phyloP scores from a whole-genome alignment of 495 filamentous ascomycete species.

The Neurospora intermedia region DNA sequence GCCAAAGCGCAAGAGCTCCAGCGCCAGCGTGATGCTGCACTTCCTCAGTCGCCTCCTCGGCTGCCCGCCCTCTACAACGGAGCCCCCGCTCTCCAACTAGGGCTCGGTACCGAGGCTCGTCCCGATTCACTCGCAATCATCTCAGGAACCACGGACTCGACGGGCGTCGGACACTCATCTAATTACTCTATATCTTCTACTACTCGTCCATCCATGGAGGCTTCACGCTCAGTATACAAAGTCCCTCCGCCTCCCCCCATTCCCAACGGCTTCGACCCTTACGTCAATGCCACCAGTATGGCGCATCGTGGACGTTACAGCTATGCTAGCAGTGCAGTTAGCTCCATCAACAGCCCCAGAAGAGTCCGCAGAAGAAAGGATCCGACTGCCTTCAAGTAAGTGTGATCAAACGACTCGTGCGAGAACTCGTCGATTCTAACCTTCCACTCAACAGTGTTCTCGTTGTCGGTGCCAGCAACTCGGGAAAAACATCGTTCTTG shows the following conservation, averaged over 20 bases:
- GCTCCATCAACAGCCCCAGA: slow-evolving; percentile 88
- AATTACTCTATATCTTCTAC: slow-evolving; percentile 15
- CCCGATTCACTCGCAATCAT: slow-evolving; percentile 56
- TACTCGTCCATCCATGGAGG: slow-evolving; percentile 36
- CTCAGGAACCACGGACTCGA: slow-evolving; percentile 28
- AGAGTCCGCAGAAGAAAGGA: slow-evolving; percentile 90
- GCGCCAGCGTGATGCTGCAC: slow-evolving; percentile 53
- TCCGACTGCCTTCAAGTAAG: slow-evolving; percentile 97
- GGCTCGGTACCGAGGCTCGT: slow-evolving; percentile 54
- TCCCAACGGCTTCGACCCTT: slow-evolving; percentile 55
- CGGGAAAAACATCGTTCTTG: slow-evolving; percentile 93
- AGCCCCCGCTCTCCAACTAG: slow-evolving; percentile 48
- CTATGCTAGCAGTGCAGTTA: slow-evolving; percentile 86
- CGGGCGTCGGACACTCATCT: slow-evolving; percentile 27
- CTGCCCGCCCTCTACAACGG: slow-evolving; percentile 65
- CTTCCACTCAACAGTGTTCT: slow-evolving; percentile 53
- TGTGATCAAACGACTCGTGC: neutral
- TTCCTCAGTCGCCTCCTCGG: slow-evolving; percentile 63
- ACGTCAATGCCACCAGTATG: slow-evolving; percentile 85
- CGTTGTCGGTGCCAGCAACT: slow-evolving; percentile 77
- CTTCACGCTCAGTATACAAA: slow-evolving; percentile 22
- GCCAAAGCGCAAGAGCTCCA: slow-evolving; percentile 53
- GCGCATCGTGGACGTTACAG: slow-evolving; percentile 93
- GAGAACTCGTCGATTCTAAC: neutral
- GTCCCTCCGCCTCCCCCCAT: slow-evolving; percentile 42